Evolutionary conservation across 352 stramenopile species (phyloP).

Genomic region (Stramenopiles sp.): DNA sequence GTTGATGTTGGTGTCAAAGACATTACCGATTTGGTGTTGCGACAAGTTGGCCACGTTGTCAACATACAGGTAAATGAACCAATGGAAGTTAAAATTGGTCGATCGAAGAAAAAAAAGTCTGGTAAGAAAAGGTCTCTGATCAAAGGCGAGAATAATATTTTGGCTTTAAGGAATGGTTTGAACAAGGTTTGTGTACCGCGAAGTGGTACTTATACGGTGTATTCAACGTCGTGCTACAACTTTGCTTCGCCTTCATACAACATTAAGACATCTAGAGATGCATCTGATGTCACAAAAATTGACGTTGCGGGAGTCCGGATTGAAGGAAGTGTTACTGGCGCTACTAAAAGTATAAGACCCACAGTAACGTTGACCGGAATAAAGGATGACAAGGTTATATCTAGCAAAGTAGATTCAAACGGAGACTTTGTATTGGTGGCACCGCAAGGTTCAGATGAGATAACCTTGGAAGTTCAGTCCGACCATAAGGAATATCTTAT

Average conservation of each 20-base stretch:
- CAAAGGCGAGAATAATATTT: not conserved
- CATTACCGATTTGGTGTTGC: not conserved
- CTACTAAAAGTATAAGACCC: not conserved
- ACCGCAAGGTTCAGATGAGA: not conserved
- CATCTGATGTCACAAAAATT: not conserved
- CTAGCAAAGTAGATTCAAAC: not conserved
- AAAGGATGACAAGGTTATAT: not conserved
- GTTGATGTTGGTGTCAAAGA: slow-evolving; percentile 5
- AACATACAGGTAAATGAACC: not conserved
- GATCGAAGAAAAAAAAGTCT: slow-evolving; percentile 1
- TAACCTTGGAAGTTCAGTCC: not conserved
- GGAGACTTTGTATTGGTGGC: not conserved
- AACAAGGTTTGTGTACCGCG: slow-evolving; percentile 1
- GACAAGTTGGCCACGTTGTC: not conserved
- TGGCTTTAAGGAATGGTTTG: not conserved
- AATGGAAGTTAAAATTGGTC: not conserved
- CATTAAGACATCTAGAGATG: not conserved
- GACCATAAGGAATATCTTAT: not conserved
- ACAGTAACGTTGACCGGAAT: not conserved
- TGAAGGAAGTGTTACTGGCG: not conserved
- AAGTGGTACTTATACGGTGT: slow-evolving; percentile 3
- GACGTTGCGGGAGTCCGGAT: not conserved
- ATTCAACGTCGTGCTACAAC: not conserved
- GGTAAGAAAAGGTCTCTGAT: not conserved
- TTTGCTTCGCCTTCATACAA: not conserved